Base-by-base conservation (phyloP, 1,139 yeast species). In the Kodamaea sp. region DNA sequence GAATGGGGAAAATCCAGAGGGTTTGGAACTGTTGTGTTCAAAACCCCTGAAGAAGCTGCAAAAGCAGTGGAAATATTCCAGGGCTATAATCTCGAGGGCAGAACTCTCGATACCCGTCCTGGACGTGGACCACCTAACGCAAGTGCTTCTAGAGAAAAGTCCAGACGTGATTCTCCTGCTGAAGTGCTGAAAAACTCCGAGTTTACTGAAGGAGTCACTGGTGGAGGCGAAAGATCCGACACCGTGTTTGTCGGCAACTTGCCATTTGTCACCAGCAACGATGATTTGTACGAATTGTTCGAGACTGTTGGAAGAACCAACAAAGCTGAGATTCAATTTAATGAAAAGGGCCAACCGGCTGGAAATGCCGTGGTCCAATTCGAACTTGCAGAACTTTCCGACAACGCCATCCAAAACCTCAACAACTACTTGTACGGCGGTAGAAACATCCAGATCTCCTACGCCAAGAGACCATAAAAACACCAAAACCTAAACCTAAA, bases 301-400 rank as follows among this genome's bases (percentile, higher is more conserved):
- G 94, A 84, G 55, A 83, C 95, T 21, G 79, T 89, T 35, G 96
- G 96, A 19, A 68, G 76, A 35, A 92, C 90, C 20, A 66, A 65
- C 28, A 73, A 73, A 34, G 97, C 97, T 14, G 96, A 88, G 58
- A 72, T 90, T 43, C 88, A 83, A 57, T 76, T 64, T 48, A 78
- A 77, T 50, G 61, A 71, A 4, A 66, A 65, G 22, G 95, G 95
- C 25, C 75, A 83, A 52, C 80, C 96, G 15, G 70, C 83, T 4
- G 97, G 97, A 25, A 67, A 74, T 46, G 97, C 95, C 6, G 92
- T 89, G 27, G 92, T 90, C 26, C 79, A 82, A 56, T 87, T 86
- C 52, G 85, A 78, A 44, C 69, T 73, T 39, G 75, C 71, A 26
- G 88, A 78, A 24, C 70, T 78, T 39, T 95, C 97, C 1, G 84